Conservation (phyloP, 495 filamentous ascomycete species). For the Penicillium pancosmium region DNA sequence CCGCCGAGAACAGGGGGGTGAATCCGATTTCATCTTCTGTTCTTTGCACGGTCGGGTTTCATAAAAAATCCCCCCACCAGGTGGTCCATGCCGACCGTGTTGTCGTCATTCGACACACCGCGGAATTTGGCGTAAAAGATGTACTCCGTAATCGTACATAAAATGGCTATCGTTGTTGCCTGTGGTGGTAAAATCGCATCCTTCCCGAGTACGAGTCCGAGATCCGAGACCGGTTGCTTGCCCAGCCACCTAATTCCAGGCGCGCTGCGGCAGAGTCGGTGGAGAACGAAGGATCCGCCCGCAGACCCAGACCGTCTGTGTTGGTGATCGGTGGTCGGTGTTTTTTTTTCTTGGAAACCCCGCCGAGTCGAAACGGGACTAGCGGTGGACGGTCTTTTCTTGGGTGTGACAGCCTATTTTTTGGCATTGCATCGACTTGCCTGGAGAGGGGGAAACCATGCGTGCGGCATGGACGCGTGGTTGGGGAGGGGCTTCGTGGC, state of each 20-base stretch:
- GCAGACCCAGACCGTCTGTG: background rate
- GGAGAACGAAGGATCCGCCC: background rate
- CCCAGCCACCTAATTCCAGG: background rate
- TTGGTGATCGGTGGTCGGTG: background rate
- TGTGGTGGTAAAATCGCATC: background rate
- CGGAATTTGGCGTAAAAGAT: too few relatives aligned
- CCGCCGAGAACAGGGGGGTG: background rate
- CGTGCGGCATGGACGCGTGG: background rate
- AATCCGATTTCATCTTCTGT: background rate
- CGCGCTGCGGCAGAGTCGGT: background rate
- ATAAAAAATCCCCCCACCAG: background rate
- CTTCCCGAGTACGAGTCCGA: constrained; percentile 2
- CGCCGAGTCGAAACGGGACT: background rate
- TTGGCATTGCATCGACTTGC: background rate
- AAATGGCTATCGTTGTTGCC: too few relatives aligned
- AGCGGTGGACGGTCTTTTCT: background rate
- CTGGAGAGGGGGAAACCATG: background rate
- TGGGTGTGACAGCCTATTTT: background rate
- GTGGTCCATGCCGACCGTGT: background rate
- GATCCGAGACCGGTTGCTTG: background rate
- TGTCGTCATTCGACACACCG: too few relatives aligned
- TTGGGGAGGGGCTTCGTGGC: background rate
- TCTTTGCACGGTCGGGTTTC: background rate
- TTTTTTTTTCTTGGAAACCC: background rate
- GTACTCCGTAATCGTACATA: too few relatives aligned